These are phyloP conservation scores for Pythium myriotylum DNA, from an alignment of 352 stramenopile species.

Conservation along the genomic window DNA sequence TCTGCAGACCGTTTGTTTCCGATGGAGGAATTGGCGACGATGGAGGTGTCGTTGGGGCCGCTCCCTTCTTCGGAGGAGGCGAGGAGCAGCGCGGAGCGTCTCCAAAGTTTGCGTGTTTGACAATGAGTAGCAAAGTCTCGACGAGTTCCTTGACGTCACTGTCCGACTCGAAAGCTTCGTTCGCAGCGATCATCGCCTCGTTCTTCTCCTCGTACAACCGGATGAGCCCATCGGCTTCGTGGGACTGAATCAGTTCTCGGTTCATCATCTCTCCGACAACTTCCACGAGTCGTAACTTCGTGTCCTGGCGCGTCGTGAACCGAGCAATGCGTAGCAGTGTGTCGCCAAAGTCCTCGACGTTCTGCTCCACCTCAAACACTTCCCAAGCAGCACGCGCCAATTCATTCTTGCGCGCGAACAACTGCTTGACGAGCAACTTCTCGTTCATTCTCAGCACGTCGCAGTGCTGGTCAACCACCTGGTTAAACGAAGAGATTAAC, in stretches of 20 bases:
- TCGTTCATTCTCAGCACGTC: slow-evolving; percentile 34
- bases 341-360: slow-evolving; percentile 47
- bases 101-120: slow-evolving; percentile 79
- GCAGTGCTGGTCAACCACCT: slow-evolving; percentile 43
- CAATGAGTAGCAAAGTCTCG: slow-evolving; percentile 77
- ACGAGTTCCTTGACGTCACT: slow-evolving; percentile 75
- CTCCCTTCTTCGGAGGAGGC: slow-evolving; percentile 11
- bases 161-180: slow-evolving; percentile 74
- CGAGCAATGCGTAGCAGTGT: slow-evolving; percentile 56
- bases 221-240: slow-evolving; percentile 68
- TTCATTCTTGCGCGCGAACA: slow-evolving; percentile 48
- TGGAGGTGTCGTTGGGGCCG: slow-evolving; percentile 12
- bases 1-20: background rate
- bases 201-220: slow-evolving; percentile 68
- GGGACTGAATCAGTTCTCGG: slow-evolving; percentile 43
- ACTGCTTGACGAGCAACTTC: slow-evolving; percentile 45
- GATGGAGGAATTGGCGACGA: slow-evolving; percentile 11
- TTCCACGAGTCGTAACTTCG: slow-evolving; percentile 53
- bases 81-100: slow-evolving; percentile 28
- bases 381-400: slow-evolving; percentile 57
- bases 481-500: slow-evolving; percentile 32
- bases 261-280: slow-evolving; percentile 74
- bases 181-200: slow-evolving; percentile 68
- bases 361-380: slow-evolving; percentile 47
- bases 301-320: slow-evolving; percentile 52